Base-by-base conservation (phyloP, 257 asterid genomes). In the Knoxia roxburghii region DNA sequence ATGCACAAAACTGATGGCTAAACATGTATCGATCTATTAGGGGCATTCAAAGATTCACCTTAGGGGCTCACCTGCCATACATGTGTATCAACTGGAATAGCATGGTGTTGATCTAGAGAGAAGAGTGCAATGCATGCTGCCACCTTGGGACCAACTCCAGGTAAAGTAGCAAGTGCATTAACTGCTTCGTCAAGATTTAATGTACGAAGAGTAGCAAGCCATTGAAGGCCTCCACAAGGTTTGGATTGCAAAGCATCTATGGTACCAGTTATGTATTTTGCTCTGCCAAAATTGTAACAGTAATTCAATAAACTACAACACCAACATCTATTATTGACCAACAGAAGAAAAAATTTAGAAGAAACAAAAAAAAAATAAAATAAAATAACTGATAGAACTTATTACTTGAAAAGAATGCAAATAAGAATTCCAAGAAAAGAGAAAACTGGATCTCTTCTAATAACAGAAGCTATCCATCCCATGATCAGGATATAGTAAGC, bases 71-170 rank as follows among this genome's bases (percentile, higher is more conserved):
- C 99, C 96, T 88, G 65, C 99, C 99, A 94, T 59, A 90, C 99
- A 57, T 94, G 99, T 52, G 96, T 94, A 76, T 94, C 99, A 18
- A 94, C 97, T 9, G 99, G 99, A 75, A 94, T 85, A 53, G 97
- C 95, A 49, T 88, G 96, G 77, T 94, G 99, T 70, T 94, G 95
- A 77, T 94, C 99, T 48, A 94, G 82, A 33, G 97, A 79, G 82
- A 94, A 94, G 40, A 94, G 97, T 40, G 99, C 95, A 74, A 90
- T 66, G 76, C 99, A 94, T 2, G 99, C 95, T 58, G 99, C 96
- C 56, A 94, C 99, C 77, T 94, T 94, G n/a, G 99, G 97, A 55
- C 99, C 99, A 67, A 94, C 99, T 43, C 99, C 99, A 21, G 95
- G 95, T 80, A 94, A 75, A 71, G 83, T 81, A 62, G 75, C 79